Evolutionary conservation across 2,329 filamentous ascomycete genomes (phyloP), one percentile per base, ranked within the genome.

Genomic region (Pseudopyricularia javanii): DNA sequence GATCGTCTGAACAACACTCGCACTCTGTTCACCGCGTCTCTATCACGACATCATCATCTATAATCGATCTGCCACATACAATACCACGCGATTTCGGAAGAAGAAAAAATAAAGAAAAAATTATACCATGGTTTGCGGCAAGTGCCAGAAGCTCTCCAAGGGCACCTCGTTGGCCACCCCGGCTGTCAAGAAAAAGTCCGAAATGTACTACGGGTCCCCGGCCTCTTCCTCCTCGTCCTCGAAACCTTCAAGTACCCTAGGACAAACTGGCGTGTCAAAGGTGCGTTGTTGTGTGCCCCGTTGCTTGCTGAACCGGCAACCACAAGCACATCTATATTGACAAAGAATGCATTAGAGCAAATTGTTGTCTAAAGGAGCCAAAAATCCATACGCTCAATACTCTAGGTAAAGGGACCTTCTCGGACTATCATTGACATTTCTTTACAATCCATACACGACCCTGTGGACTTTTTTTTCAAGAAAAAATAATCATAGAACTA

Each of bases 381-480:
- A 83, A 66, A 84, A 85, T 57, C 81, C 81, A 0, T 85, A 82
- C 58, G 80, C 80, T 2, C 74, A 79, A 52, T 83, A 84, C 62
- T 73, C 80, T 9, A 80, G 62, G 62, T 61, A 22, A 54, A 59
- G 28, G 17, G 51, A 53, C 11, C 53, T 22, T 20, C 4, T 6
- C 6, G 8, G 3, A 22, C 2, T 15, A 20, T 26, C 3, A 0
- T 15, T 7, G 4, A 22, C 24, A n/a, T n/a, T n/a, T n/a, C n/a
- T n/a, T n/a, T n/a, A n/a, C n/a, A n/a, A n/a, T n/a, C n/a, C n/a
- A n/a, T n/a, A n/a, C n/a, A n/a, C n/a, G n/a, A n/a, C n/a, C n/a
- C n/a, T n/a, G n/a, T n/a, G n/a, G n/a, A n/a, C n/a, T n/a, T n/a
- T n/a, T n/a, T n/a, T n/a, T n/a, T n/a, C n/a, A n/a, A n/a, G n/a